Base-by-base conservation (phyloP, 768 basidiomycete genomes). In the Trametes cubensis region DNA sequence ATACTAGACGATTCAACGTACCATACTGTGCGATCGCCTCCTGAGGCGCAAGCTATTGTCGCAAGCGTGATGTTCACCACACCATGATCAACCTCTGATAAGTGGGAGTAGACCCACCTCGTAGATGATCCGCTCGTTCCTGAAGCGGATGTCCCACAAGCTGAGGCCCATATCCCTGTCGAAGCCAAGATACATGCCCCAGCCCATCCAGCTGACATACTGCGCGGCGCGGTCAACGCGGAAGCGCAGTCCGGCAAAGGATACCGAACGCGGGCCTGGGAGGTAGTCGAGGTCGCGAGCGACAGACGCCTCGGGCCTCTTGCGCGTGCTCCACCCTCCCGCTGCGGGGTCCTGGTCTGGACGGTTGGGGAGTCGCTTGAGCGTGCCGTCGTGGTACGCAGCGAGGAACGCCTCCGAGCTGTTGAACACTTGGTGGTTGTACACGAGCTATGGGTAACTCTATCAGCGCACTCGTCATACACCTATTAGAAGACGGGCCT, bases 171-270 rank as follows among this genome's bases (percentile, higher is more conserved):
- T 87, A 67, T 88, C 87, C 28, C 85, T 71, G 58, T 85, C 84
- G 67, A 87, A 88, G 52, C 83, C 81, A 30, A 87, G 75, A 63
- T 82, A 87, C 71, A 87, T 57, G 0, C 78, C 76, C 85, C 85
- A 87, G 2, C 84, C 84, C 83, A 88, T 83, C 87, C 87, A 89
- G 47, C 78, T 83, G n/a, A 88, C 72, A 63, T 82, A 86, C 64
- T 83, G 78, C 46, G 75, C 72, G 40, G 77, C 76, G 23, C 67
- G 68, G 65, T 88, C 83, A 2, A 88, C 81, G 42, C 83, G 75
- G 69, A 82, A 88, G 4, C 87, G 77, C 61, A 82, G 69, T 0
- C 87, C 86, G 8, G 80, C 80, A 70, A 88, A 87, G 1, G 81
- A 80, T 0, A 89, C 84, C 0, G 80, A 79, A 42, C 87, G 81